These are phyloP conservation scores for Lonicera japonica DNA, from an alignment of 129 eudicot genomes.

Conservation along the genomic window DNA sequence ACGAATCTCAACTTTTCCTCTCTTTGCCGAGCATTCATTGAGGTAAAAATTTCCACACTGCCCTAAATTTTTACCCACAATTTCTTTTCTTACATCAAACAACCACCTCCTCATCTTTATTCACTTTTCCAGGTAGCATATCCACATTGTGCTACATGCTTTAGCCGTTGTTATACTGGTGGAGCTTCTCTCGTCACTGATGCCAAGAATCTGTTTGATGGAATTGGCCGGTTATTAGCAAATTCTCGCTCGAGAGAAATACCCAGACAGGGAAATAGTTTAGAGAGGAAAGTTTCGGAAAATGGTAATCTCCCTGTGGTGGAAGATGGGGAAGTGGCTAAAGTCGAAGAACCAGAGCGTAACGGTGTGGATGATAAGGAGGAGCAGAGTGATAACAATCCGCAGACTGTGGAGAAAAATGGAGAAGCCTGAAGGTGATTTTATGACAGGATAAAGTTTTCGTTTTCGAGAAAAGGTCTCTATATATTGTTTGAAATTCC, in stretches of 20 bases:
- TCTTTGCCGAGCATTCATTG: constrained; percentile 84
- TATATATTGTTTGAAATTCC: no score
- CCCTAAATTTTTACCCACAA: neutral
- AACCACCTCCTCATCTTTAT: neutral
- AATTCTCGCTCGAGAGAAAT: constrained; percentile 45
- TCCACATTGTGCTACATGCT: constrained; percentile 84
- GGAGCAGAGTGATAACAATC: neutral
- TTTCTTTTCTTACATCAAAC: neutral
- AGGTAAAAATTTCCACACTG: constrained; percentile 36
- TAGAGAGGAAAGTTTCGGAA: constrained; percentile 38
- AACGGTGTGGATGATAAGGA: constrained; percentile 24
- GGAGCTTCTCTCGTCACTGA: constrained; percentile 68
- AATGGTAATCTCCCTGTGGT: constrained; percentile 35
- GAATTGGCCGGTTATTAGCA: constrained; percentile 62
- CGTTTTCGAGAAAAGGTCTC: no score
- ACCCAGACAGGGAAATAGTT: constrained; percentile 43
- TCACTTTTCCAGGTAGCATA: constrained; percentile 61
- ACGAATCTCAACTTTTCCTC: constrained; percentile 78
- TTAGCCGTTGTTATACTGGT: constrained; percentile 93
- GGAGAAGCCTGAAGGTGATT: constrained; percentile 21
- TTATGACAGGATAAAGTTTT: no score
- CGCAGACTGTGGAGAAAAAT: constrained; percentile 18
- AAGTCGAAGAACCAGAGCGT: constrained; percentile 29
- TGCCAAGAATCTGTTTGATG: constrained; percentile 62
- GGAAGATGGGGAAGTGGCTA: constrained; percentile 51